These are phyloP conservation scores for Piromyces sp. DNA, from an alignment of 192 early-diverging fungal genomes.

Conservation along the genomic window DNA sequence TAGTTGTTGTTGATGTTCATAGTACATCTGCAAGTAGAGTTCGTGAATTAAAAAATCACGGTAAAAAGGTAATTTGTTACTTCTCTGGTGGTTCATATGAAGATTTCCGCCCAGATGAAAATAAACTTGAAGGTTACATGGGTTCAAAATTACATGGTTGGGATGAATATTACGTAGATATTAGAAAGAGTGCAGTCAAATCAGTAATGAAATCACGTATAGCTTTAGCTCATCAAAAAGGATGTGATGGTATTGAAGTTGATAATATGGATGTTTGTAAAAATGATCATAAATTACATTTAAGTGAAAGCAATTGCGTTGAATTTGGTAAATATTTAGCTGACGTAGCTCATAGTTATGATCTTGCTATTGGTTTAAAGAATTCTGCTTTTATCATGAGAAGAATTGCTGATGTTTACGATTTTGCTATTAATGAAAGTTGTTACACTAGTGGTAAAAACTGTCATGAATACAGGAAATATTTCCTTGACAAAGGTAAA, in stretches of 20 bases:
- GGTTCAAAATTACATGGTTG: background rate
- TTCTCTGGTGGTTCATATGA: background rate
- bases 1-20: background rate
- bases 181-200: too few species aligned
- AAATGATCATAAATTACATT: too few species aligned
- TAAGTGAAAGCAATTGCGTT: background rate
- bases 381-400: background rate
- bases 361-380: background rate
- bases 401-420: background rate
- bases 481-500: background rate
- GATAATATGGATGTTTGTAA: background rate
- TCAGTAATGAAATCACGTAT: background rate
- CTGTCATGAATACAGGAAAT: too few species aligned
- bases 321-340: background rate
- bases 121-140: background rate
- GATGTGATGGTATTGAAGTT: background rate
- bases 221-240: background rate
- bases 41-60: background rate
- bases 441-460: too few species aligned
- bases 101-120: background rate
- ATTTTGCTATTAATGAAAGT: background rate
- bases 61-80: background rate
- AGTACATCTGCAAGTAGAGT: too few species aligned
- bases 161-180: too few species aligned
- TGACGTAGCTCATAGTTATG: background rate